These are phyloP conservation scores for Cercis canadensis DNA, from an alignment of 306 rosid species.

Conservation along the genomic window DNA sequence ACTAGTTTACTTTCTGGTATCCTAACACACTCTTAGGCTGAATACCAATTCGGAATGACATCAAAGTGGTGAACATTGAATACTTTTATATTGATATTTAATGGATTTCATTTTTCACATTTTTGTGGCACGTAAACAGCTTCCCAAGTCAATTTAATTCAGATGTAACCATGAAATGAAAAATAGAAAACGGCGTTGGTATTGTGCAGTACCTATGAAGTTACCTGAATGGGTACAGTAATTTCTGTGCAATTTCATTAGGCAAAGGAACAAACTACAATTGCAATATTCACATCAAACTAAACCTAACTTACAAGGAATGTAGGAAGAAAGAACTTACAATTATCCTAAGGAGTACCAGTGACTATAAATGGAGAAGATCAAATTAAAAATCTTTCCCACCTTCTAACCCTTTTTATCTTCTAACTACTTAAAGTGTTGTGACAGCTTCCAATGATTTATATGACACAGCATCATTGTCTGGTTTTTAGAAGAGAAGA, in stretches of 20 bases:
- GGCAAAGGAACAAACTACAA: background rate
- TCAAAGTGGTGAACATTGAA: no score
- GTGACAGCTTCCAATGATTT: background rate
- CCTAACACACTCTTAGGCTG: no score
- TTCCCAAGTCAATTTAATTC: no score
- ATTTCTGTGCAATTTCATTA: background rate
- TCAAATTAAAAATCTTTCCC: background rate
- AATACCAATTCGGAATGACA: no score
- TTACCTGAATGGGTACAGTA: no score
- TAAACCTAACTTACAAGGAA: background rate
- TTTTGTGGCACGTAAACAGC: no score
- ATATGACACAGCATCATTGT: background rate
- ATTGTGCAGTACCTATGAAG: no score
- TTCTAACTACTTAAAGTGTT: no score
- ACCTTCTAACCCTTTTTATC: background rate
- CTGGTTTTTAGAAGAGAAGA: background rate
- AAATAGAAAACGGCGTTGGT: background rate
- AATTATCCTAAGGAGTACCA: background rate
- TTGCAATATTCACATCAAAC: background rate
- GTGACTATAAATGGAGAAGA: background rate
- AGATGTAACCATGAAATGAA: background rate
- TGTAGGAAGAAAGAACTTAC: background rate
- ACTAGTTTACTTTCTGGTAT: no score
- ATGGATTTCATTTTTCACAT: no score
- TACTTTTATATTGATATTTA: no score